A percentile compares a stretch with the other conserved stretches of the same genome.
These are phyloP conservation scores for Candida nitratophila DNA, from an alignment of 805 yeast genomes.

Conservation along the genomic window DNA sequence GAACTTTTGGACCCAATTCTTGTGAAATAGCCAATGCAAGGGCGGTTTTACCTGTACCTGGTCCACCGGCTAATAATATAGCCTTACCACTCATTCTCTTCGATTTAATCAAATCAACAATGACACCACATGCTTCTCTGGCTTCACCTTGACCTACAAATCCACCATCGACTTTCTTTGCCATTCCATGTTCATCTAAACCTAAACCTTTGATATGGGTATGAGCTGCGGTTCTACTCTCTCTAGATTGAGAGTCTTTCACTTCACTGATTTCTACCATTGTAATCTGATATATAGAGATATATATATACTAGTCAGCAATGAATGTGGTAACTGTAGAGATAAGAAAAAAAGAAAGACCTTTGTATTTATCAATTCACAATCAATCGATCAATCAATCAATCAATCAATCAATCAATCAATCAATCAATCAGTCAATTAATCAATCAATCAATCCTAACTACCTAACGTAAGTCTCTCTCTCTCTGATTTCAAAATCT, in stretches of 20 bases:
- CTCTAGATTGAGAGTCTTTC: slow-evolving; percentile 43
- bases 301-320: too few relatives aligned
- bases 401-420: too few relatives aligned
- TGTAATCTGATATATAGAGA: too few relatives aligned
- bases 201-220: slow-evolving; percentile 96
- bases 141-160: slow-evolving; percentile 73
- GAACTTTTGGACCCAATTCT: slow-evolving; percentile 94
- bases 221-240: slow-evolving; percentile 85
- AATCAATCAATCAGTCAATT: too few relatives aligned
- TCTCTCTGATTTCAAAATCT: too few relatives aligned
- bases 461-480: too few relatives aligned
- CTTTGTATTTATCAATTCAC: too few relatives aligned
- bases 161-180: slow-evolving; percentile 83
- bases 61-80: slow-evolving; percentile 92
- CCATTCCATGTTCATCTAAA: slow-evolving; percentile 80
- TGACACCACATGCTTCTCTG: slow-evolving; percentile 89
- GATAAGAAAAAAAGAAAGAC: too few relatives aligned
- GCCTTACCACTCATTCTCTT: slow-evolving; percentile 95
- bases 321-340: too few relatives aligned
- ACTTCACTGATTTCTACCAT: slow-evolving; percentile 82
- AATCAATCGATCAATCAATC: too few relatives aligned
- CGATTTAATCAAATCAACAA: slow-evolving; percentile 87
- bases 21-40: slow-evolving; percentile 93
- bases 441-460: too few relatives aligned
- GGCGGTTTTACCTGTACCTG: slow-evolving; percentile 98